phyloP scores from a whole-genome alignment of 2,329 filamentous ascomycete genomes.

The Arachnomyces sp. region DNA sequence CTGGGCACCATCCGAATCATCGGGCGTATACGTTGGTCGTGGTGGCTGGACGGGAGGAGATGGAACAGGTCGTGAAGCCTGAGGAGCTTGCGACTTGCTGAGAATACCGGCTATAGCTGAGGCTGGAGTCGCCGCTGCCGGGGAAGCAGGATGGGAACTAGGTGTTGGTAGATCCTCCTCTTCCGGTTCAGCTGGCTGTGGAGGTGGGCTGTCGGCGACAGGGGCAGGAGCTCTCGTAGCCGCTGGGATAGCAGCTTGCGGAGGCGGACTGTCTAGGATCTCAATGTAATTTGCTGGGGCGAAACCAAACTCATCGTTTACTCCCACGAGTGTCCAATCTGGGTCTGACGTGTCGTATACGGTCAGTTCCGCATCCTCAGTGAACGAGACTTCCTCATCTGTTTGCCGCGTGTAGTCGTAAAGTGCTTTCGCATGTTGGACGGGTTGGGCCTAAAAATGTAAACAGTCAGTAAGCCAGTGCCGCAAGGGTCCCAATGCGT shows the following conservation, averaged over 20 bases:
- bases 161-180: constrained; percentile 38
- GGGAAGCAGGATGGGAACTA: constrained; percentile 12
- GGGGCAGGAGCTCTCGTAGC: constrained; percentile 41
- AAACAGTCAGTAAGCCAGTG: constrained; percentile 7
- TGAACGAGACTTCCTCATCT: constrained; percentile 93
- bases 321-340: constrained; percentile 90
- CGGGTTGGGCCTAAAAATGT: constrained; percentile 50
- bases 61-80: constrained; percentile 22
- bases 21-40: constrained; percentile 51
- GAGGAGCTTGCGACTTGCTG: constrained; percentile 31
- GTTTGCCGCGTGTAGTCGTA: constrained; percentile 97
- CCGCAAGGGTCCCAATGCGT: not conserved
- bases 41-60: constrained; percentile 33
- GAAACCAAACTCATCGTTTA: constrained; percentile 81
- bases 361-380: constrained; percentile 72
- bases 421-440: constrained; percentile 73
- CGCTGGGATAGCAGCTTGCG: constrained; percentile 18
- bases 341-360: constrained; percentile 88
- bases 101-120: constrained; percentile 48
- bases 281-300: constrained; percentile 96
- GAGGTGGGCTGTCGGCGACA: constrained; percentile 16
- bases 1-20: constrained; percentile 59
- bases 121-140: constrained; percentile 43
- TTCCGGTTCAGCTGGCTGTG: constrained; percentile 31
- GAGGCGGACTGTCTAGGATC: constrained; percentile 37